Base-by-base conservation (phyloP, 495 filamentous ascomycete species). In the Terfezia claveryi region DNA sequence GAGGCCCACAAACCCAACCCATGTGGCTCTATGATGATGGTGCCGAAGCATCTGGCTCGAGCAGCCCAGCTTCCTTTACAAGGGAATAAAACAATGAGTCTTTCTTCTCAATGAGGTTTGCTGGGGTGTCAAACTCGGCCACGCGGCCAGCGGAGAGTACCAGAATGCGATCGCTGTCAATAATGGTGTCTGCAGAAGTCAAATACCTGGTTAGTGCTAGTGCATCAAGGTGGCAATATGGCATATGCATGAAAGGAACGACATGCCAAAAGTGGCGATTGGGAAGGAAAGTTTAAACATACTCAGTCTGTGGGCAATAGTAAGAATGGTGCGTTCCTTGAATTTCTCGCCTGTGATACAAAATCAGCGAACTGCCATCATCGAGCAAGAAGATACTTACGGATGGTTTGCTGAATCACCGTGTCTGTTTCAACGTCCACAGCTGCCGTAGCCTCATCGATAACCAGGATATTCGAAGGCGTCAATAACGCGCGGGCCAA, bases 371-470 rank as follows among this genome's bases (percentile, higher is more conserved):
- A 61, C 8, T 61, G 49, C 41, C 56, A 32, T 7, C 27, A 7
- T 32, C 7, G 8, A 62, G 38, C 58, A 54, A 56, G 62, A 8
- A 49, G 49, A 62, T 46, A 53, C 57, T 32, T 55, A 57, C 63
- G 58, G 37, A 66, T 66, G 44, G 63, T 62, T 61, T 57, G 55
- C 46, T 66, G 63, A 11, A 66, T 50, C 51, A 58, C 57, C 54
- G 54, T 62, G 59, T 66, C 63, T 46, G 63, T 66, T 53, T 65
- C 64, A 44, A 63, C 61, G 67, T 99, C 91, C 27, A 99, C 89
- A 17, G 89, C 86, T 27, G 89, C 91, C 44, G 92, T 99, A 57
- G 92, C 92, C 72, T 99, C 92, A 66, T 99, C 91, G 41, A 96
- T 76, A 0, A 99, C 87, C 55, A 99, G 76, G 63, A 99, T 95